phyloP scores from a whole-genome alignment of 139 green algal genomes.

The Micractinium sp. region DNA sequence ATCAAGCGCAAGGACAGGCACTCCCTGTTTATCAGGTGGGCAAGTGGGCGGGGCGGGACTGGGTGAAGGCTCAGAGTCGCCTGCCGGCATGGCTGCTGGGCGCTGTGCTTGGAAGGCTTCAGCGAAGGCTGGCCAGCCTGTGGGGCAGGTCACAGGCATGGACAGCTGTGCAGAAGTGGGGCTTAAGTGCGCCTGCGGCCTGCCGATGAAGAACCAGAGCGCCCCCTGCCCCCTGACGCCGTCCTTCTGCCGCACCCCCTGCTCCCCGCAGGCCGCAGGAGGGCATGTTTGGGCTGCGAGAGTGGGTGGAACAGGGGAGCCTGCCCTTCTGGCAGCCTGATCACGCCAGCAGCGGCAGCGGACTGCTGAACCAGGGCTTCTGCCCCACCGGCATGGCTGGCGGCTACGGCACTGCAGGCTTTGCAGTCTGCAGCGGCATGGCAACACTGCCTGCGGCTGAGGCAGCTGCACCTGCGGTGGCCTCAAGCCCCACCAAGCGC shows the following conservation, averaged over 20 bases:
- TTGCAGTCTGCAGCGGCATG: neutral
- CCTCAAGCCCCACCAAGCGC: neutral
- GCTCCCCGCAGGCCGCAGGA: conserved; percentile 62
- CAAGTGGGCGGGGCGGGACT: neutral
- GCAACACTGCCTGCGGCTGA: neutral
- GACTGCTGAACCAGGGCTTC: neutral
- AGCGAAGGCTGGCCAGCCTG: neutral
- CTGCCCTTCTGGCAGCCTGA: neutral
- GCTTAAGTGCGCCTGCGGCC: neutral
- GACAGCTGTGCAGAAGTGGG: neutral
- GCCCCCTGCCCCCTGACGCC: neutral
- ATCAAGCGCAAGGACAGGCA: conserved; percentile 74
- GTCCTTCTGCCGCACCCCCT: neutral
- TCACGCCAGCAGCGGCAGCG: neutral
- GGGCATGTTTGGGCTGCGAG: conserved; percentile 80
- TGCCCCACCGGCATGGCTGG: neutral
- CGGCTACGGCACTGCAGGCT: neutral
- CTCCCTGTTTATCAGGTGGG: conserved; percentile 65
- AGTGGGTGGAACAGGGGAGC: conserved; percentile 58
- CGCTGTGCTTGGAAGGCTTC: neutral
- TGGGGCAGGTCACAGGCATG: too few relatives aligned
- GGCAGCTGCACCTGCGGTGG: neutral
- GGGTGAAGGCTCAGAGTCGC: neutral
- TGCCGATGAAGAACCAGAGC: neutral
- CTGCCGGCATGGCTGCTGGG: neutral